Percentiles rank a stretch among this genome's conserved stretches.
Conservation (phyloP, 805 yeast species). For the Candida sonorensis region DNA sequence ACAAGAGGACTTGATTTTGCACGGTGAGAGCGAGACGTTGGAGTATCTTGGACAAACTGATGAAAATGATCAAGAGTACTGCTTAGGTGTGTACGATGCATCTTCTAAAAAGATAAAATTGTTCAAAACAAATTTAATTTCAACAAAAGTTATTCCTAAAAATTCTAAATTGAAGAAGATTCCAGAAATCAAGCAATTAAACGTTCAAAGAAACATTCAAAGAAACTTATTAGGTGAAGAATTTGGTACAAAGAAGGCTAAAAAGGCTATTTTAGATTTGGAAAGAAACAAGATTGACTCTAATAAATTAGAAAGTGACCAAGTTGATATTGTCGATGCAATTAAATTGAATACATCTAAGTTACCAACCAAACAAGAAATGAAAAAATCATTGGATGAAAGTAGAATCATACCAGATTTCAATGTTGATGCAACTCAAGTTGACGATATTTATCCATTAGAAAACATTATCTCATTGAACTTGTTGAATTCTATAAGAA, state of each 20-base stretch:
- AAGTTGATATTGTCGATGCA: constrained; percentile 74
- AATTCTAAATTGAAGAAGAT: constrained; percentile 50
- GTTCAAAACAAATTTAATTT: constrained; percentile 53
- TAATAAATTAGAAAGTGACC: constrained; percentile 60
- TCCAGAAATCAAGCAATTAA: constrained; percentile 54
- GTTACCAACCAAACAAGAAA: constrained; percentile 65
- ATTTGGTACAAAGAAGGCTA: constrained; percentile 95
- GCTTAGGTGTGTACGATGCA: constrained; percentile 75
- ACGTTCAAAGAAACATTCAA: constrained; percentile 45
- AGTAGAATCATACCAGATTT: constrained; percentile 83
- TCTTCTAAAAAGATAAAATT: constrained; percentile 56
- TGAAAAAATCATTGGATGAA: constrained; percentile 47
- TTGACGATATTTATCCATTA: constrained; percentile 77
- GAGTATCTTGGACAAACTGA: constrained; percentile 61
- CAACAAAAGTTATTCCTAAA: constrained; percentile 57
- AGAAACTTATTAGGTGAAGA: constrained; percentile 89
- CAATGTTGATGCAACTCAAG: constrained; percentile 71
- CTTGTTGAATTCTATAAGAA: constrained; percentile 60
- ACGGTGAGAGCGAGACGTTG: constrained; percentile 70
- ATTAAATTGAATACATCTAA: constrained; percentile 63
- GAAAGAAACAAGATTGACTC: constrained; percentile 85
- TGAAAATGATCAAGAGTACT: constrained; percentile 43
- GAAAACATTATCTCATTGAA: constrained; percentile 59
- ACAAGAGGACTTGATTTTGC: constrained; percentile 42
- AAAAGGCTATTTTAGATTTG: constrained; percentile 74